These are phyloP conservation scores for Penicillium glabrum DNA, from an alignment of 2,329 filamentous ascomycete species.

Conservation along the genomic window DNA sequence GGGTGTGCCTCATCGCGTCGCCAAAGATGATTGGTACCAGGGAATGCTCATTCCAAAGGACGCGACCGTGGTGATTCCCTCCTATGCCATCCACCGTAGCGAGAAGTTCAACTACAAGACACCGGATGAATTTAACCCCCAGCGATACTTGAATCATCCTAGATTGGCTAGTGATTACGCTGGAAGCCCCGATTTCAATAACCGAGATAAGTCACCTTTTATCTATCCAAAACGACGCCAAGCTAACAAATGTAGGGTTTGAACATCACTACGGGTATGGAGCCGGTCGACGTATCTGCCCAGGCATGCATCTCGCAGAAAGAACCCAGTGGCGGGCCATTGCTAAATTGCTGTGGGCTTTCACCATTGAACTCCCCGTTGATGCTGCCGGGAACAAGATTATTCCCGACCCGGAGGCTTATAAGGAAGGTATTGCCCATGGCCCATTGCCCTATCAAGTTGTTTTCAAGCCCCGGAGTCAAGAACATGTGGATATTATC, in stretches of 20 bases:
- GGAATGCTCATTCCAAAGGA: slow-evolving; percentile 54
- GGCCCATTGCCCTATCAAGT: not conserved
- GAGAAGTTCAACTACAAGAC: slow-evolving; percentile 40
- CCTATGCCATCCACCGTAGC: slow-evolving; percentile 45
- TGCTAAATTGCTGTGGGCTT: not conserved
- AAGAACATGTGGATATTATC: not conserved
- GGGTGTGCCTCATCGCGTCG: slow-evolving; percentile 45
- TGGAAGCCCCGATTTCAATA: slow-evolving; percentile 37
- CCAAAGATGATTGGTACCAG: slow-evolving; percentile 50
- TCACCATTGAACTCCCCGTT: not conserved
- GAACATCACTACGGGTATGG: slow-evolving; percentile 50
- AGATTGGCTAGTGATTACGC: slow-evolving; percentile 32
- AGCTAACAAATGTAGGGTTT: not conserved
- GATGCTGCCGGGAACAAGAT: not conserved
- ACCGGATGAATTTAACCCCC: slow-evolving; percentile 35
- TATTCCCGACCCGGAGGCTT: not conserved
- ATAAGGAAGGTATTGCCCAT: not conserved
- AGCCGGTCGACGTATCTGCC: slow-evolving; percentile 1
- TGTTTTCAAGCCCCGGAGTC: not conserved
- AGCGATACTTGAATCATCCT: slow-evolving; percentile 34
- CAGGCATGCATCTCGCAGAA: not conserved
- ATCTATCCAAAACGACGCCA: not conserved
- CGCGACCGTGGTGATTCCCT: slow-evolving; percentile 48
- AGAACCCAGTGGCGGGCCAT: not conserved
- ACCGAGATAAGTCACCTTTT: slow-evolving; percentile 45